Evolutionary conservation across 2,329 filamentous ascomycete genomes (phyloP).

Genomic region (Diaporthe citrichinensis): DNA sequence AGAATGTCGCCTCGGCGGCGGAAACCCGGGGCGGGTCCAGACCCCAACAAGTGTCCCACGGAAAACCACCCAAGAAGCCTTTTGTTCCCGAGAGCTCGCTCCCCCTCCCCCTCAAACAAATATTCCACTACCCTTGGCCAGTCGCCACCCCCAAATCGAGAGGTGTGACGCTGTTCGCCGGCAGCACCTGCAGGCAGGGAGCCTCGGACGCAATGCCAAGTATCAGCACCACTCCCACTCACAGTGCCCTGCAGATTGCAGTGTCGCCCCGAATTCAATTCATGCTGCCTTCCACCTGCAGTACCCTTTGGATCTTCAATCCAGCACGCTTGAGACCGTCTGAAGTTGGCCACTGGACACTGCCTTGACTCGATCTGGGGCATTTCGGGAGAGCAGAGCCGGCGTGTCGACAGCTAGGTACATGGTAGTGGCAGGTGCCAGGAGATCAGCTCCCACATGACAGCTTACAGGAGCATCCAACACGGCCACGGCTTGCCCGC

Average conservation of each 20-base stretch:
- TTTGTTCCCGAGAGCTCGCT: slow-evolving; percentile 12
- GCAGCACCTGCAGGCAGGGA: slow-evolving; percentile 28
- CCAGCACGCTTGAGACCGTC: not conserved
- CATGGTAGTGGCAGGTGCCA: slow-evolving; percentile 12
- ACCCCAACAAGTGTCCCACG: slow-evolving; percentile 7
- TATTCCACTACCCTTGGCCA: slow-evolving; percentile 11
- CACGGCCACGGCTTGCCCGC: not conserved
- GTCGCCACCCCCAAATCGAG: slow-evolving; percentile 25
- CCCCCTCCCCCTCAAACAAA: slow-evolving; percentile 25
- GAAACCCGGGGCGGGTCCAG: slow-evolving; percentile 24
- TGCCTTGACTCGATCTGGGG: not conserved
- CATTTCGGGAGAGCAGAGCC: not conserved
- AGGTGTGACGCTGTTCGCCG: slow-evolving; percentile 27
- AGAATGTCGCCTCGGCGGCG: slow-evolving; percentile 9
- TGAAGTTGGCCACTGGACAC: not conserved
- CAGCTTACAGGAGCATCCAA: not conserved
- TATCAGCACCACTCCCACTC: slow-evolving; percentile 16
- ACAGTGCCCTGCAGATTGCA: slow-evolving; percentile 18
- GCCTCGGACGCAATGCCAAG: slow-evolving; percentile 30
- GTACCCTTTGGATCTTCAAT: slow-evolving; percentile 3
- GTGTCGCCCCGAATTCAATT: slow-evolving; percentile 6
- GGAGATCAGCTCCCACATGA: slow-evolving; percentile 22
- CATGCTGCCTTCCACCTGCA: slow-evolving; percentile 9
- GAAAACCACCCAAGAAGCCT: not conserved
- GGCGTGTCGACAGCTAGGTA: not conserved